A percentile compares a stretch with the other conserved stretches of the same genome.
Evolutionary conservation across 2,329 filamentous ascomycete species (phyloP).

Genomic region (Fusarium heterosporum): DNA sequence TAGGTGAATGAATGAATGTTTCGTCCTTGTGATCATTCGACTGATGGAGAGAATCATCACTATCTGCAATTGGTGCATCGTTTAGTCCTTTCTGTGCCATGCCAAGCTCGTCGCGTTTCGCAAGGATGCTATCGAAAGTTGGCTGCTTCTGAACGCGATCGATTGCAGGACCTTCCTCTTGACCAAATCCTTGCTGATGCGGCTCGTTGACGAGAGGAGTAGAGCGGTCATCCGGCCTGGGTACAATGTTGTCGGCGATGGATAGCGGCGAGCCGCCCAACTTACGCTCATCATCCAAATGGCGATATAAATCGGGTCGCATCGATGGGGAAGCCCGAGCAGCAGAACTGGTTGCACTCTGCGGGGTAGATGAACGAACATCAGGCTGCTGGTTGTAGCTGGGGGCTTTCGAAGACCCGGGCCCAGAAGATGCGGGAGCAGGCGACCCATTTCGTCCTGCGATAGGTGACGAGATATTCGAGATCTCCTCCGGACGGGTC

Average conservation of each 20-base stretch:
- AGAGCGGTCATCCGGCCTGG: slow-evolving; percentile 52
- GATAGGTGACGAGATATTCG: slow-evolving; percentile 28
- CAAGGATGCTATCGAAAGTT: slow-evolving; percentile 41
- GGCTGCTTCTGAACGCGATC: slow-evolving; percentile 32
- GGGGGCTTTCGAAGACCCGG: slow-evolving; percentile 30
- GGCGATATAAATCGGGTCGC: slow-evolving; percentile 82
- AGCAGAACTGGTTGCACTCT: slow-evolving; percentile 39
- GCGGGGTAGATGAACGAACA: slow-evolving; percentile 43
- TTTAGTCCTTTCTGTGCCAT: not conserved
- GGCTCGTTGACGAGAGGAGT: slow-evolving; percentile 26
- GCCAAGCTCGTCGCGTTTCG: slow-evolving; percentile 29
- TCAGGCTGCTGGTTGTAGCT: slow-evolving; percentile 39
- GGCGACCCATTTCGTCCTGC: slow-evolving; percentile 38
- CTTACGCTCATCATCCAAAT: slow-evolving; percentile 71
- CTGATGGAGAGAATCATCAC: slow-evolving; percentile 7
- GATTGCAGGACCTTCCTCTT: slow-evolving; percentile 10
- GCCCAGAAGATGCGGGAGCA: slow-evolving; percentile 28
- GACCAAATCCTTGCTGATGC: slow-evolving; percentile 8
- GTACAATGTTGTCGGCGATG: slow-evolving; percentile 64
- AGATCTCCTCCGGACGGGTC: slow-evolving; percentile 23
- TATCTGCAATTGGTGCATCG: slow-evolving; percentile 6
- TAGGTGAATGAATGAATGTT: slow-evolving; percentile 19
- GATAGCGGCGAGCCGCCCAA: slow-evolving; percentile 69
- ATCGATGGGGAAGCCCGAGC: slow-evolving; percentile 71
- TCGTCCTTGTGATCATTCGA: slow-evolving; percentile 12